Conservation (phyloP, 345 rosid species). For the Conringia planisiliqua region DNA sequence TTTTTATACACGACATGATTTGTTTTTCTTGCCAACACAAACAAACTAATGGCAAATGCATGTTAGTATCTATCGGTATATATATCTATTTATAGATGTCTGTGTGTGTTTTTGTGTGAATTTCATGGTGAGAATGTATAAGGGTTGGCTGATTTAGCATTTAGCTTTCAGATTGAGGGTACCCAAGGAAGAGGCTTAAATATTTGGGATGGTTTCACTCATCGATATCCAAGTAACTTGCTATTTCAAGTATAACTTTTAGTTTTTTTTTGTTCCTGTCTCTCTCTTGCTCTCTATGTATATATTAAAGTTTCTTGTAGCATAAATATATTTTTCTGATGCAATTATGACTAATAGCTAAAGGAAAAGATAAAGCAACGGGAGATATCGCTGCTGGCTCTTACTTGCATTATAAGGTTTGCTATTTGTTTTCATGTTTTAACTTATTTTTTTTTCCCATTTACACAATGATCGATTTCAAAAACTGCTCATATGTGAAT, state of each 20-base stretch:
- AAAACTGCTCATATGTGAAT: background rate
- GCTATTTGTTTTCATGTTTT: background rate
- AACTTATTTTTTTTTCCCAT: too few relatives aligned
- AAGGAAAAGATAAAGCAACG: background rate
- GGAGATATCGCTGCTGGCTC: constrained; percentile 30
- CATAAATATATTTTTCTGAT: background rate
- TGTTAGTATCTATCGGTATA: background rate
- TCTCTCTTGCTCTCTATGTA: background rate
- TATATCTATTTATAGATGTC: too few relatives aligned
- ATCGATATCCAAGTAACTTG: constrained; percentile 25
- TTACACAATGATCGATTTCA: background rate
- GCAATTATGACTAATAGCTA: background rate
- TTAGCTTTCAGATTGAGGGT: constrained; percentile 31
- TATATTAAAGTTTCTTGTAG: background rate
- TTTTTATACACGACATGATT: background rate
- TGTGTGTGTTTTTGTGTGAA: too few relatives aligned
- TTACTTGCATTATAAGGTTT: constrained; percentile 30
- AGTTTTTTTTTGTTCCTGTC: background rate
- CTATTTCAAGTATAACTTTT: background rate
- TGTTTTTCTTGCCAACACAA: background rate
- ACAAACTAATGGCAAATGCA: background rate
- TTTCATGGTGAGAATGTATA: background rate
- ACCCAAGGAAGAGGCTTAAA: constrained; percentile 36
- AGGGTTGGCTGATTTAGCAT: background rate
- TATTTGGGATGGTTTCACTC: constrained; percentile 30